Base-by-base conservation (phyloP, 2,329 filamentous ascomycete species). In the Hypocreales sp. region DNA sequence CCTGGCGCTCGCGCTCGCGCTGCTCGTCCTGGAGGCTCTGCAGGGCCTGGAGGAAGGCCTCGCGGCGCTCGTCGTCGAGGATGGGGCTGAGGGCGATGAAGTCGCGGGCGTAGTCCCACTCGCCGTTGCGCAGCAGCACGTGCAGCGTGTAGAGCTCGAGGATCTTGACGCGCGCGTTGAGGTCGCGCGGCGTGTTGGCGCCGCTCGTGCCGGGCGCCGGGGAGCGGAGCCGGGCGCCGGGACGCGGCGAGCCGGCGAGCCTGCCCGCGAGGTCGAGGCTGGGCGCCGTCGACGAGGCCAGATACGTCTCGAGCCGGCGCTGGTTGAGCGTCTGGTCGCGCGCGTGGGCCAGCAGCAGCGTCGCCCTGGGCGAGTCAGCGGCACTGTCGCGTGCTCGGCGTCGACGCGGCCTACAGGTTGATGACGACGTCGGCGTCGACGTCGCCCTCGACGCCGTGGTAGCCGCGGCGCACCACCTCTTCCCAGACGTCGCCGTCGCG, bases 361-460 rank as follows among this genome's bases (percentile, higher is more conserved):
- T 95, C 17, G 84, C 83, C 41, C 84, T 93, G 13, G n/a, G n/a
- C n/a, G n/a, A n/a, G n/a, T n/a, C n/a, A n/a, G n/a, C n/a, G n/a
- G n/a, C n/a, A n/a, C n/a, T n/a, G n/a, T 14, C 15, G 22, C 8
- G 11, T 15, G 15, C 8, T 10, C 8, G 10, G 5, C 12, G 14
- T 5, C 11, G 11, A n/a, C 16, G 11, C 8, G 18, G 52, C 73
- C 55, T 55, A 84, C 78, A 92, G 51, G 42, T 86, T 87, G 34
- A 87, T 80, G 15, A 98, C 83, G 7, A 98, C 87, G 44, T 98
- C 90, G 2, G 83, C 75, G 53, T 98, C 90, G 9, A 95, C 83
- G 36, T 86, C 81, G 12, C 81, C 84, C 52, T 95, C 87, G 26
- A 76, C 64, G 15, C 84, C 84, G 40, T 79, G 76, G 52, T 95